A percentile compares a stretch with the other conserved stretches of the same genome.
phyloP scores from a whole-genome alignment of 176 grass and related monocot species.

The Dactylis glomerata region DNA sequence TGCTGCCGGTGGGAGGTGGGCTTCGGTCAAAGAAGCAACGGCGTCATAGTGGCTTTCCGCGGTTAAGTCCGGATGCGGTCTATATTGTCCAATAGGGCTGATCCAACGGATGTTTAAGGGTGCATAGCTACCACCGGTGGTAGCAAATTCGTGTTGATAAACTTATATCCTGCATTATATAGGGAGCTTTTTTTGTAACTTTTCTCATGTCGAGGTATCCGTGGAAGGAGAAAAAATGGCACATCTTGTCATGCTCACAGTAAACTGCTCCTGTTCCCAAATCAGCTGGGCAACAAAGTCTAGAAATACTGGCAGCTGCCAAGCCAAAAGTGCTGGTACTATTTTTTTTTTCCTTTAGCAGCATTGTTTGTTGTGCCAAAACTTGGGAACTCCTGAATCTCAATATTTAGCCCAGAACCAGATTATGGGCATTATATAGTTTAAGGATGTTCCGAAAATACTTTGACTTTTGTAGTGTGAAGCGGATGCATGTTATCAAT shows the following conservation, averaged over 20 bases:
- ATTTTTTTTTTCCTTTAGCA: background rate
- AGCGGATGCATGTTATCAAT: background rate
- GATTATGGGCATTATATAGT: background rate
- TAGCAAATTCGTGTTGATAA: no score
- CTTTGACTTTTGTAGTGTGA: background rate
- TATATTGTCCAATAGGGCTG: no score
- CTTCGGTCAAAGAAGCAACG: no score
- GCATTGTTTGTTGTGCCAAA: background rate
- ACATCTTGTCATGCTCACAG: background rate
- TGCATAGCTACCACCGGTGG: no score
- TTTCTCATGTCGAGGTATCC: background rate
- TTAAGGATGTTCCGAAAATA: background rate
- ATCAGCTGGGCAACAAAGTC: background rate
- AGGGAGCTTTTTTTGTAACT: background rate
- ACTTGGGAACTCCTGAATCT: background rate
- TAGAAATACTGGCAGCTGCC: constrained; percentile 10
- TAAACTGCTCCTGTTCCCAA: constrained; percentile 4
- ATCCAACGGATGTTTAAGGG: no score
- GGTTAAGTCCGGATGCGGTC: no score
- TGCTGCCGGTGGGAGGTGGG: no score
- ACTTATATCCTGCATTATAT: constrained; percentile 2
- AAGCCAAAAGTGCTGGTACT: background rate
- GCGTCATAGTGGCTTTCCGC: no score
- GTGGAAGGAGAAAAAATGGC: background rate
- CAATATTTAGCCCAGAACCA: background rate